Evolutionary conservation across 2,329 filamentous ascomycete species (phyloP).

Genomic region (Ceratocystis cacaofunesta): DNA sequence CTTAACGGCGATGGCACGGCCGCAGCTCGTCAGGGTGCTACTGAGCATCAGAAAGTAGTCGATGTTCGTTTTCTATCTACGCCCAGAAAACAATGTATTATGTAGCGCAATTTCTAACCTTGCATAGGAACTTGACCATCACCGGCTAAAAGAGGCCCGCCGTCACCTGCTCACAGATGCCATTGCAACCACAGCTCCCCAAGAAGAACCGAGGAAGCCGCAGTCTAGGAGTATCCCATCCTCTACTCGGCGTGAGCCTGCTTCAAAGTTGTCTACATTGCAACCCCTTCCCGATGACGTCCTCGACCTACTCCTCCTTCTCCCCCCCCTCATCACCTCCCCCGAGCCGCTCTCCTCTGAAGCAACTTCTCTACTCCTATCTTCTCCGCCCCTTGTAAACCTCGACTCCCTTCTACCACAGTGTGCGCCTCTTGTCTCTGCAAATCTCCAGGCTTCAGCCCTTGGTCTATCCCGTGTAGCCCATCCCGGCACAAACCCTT

Average conservation of each 20-base stretch:
- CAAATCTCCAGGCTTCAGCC: constrained; percentile 35
- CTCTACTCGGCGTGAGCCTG: constrained; percentile 18
- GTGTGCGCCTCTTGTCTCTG: constrained; percentile 34
- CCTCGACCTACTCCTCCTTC: constrained; percentile 33
- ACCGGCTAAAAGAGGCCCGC: constrained; percentile 35
- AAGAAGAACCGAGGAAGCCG: constrained; percentile 20
- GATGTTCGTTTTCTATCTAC: constrained; percentile 27
- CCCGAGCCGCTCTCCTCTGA: constrained; percentile 26
- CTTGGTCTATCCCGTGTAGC: constrained; percentile 33
- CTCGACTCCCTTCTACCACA: constrained; percentile 34
- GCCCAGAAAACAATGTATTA: not conserved
- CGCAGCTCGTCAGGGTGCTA: constrained; percentile 34
- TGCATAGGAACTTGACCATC: constrained; percentile 33
- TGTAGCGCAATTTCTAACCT: not conserved
- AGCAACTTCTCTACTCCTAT: constrained; percentile 32
- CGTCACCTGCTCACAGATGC: constrained; percentile 37
- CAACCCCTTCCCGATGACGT: constrained; percentile 28
- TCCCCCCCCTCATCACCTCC: constrained; percentile 34
- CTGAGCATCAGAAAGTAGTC: constrained; percentile 34
- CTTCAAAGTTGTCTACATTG: constrained; percentile 18
- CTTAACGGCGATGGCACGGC: constrained; percentile 45
- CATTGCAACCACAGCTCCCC: constrained; percentile 31
- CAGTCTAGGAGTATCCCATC: constrained; percentile 20
- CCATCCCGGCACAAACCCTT: constrained; percentile 35
- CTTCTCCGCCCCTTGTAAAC: constrained; percentile 34